Evolutionary conservation across 179 eudicot genomes (phyloP), one percentile per base, ranked within the genome.

Genomic region (Vitellaria paradoxa): DNA sequence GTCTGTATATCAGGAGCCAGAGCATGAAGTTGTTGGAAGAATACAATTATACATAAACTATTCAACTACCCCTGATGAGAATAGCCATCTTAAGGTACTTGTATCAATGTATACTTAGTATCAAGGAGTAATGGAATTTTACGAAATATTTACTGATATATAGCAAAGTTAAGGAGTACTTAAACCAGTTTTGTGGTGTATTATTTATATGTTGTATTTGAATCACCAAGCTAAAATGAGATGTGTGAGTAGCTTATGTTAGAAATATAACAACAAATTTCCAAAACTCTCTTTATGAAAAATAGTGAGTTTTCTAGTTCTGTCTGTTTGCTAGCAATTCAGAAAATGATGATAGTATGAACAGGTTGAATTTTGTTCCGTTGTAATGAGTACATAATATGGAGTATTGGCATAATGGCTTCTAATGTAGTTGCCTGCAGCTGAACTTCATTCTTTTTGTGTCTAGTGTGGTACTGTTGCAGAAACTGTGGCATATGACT

Each of bases 401-500:
- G 57, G 14, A 74, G 13, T 46, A 46, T 24, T 9, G 8, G 46
- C 14, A 65, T 64, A 61, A 14, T 3, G 55, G 60, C 30, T 46
- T 46, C 40, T n/a, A 30, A n/a, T 55, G 24, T 65, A 9, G 56
- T 52, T 14, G 57, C 17, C 26, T 57, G 74, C 52, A 15, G 8
- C 61, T 59, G n/a, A 60, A 52, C 42, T 14, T 60, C 18, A 9
- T 65, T 53, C 64, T 42, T 21, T 21, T 76, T 14, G 40, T 74
- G 70, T 65, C 76, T 76, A 90, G 97, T 92, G 96, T 71, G 93
- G 92, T 63, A 86, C 93, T 70, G 93, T 94, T 82, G 96, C 97
- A 49, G 98, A 94, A 81, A 94, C 98, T 76, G 92, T 94, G 18
- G 97, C 97, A 15, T 94, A 92, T 75, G 98, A 94, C 84, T 76